These are phyloP conservation scores for Kondoa malvinella DNA, from an alignment of 768 basidiomycete species.

Conservation along the genomic window DNA sequence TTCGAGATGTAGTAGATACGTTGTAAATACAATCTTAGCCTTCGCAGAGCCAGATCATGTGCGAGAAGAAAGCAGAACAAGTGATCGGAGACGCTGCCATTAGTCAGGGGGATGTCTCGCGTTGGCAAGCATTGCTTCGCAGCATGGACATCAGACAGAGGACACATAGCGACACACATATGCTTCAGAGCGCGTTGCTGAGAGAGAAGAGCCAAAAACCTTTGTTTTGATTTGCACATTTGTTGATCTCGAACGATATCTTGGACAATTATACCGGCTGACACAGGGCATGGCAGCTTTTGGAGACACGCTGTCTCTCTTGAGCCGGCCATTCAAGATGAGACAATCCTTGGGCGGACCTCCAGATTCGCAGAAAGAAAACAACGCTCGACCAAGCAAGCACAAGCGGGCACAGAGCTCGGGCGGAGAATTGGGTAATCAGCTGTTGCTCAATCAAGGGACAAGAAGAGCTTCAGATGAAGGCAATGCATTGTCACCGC, in stretches of 20 bases:
- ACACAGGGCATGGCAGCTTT: background rate
- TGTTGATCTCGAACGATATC: background rate
- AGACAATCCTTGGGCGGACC: background rate
- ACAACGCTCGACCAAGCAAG: background rate
- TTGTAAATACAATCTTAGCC: too few species aligned
- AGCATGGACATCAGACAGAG: too few species aligned
- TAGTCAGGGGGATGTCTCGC: too few species aligned
- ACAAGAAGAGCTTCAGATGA: conserved; percentile 12
- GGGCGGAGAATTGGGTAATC: conserved; percentile 16
- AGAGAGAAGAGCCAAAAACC: background rate
- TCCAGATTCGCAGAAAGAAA: background rate
- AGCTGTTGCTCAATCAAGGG: conserved; percentile 11
- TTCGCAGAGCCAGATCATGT: too few species aligned
- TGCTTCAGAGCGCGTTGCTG: background rate
- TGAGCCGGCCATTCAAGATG: background rate
- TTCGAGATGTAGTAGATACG: too few species aligned
- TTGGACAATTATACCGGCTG: background rate
- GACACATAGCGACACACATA: too few species aligned
- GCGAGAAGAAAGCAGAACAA: too few species aligned
- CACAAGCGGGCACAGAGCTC: conserved; percentile 22
- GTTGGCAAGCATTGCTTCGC: too few species aligned
- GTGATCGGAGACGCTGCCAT: too few species aligned
- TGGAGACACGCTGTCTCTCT: background rate
- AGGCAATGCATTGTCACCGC: conserved; percentile 15
- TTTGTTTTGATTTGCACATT: background rate